Evolutionary conservation across 176 grass and related monocot species (phyloP).

Genomic region (Eleusine indica): DNA sequence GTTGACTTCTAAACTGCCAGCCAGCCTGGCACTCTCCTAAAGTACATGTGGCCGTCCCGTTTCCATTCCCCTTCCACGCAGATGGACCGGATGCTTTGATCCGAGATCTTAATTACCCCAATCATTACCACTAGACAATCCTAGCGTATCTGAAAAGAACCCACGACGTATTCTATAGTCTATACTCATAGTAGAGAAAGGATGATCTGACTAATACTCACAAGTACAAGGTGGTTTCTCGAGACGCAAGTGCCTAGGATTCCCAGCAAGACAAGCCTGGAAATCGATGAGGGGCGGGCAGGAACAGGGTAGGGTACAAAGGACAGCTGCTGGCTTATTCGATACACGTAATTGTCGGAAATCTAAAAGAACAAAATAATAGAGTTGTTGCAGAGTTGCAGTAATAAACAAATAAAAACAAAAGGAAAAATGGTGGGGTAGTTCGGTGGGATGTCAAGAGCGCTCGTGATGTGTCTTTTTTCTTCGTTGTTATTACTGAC

Average conservation of each 20-base stretch:
- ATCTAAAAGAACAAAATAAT: conserved; percentile 17
- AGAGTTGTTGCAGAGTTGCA: background rate
- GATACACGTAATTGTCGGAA: conserved; percentile 19
- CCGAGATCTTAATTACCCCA: conserved; percentile 2
- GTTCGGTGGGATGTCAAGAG: background rate
- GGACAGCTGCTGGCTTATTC: background rate
- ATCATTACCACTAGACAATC: background rate
- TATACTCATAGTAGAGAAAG: background rate
- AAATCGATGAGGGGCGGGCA: conserved; percentile 6
- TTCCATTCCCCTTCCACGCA: background rate
- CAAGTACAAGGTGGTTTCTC: background rate
- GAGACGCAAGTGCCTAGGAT: conserved; percentile 16
- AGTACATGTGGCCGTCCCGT: background rate
- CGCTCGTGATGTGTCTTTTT: background rate
- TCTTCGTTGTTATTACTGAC: background rate
- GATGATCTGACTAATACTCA: background rate
- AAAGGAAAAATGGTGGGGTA: background rate
- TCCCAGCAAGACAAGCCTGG: conserved; percentile 42
- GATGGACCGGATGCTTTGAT: background rate
- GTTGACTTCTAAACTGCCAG: background rate
- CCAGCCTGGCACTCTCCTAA: background rate
- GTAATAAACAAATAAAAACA: background rate
- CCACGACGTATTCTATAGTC: background rate
- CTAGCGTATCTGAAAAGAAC: background rate
- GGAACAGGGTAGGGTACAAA: conserved; percentile 7